Evolutionary conservation across 768 basidiomycete species (phyloP).

Genomic region (Podaxis pistillaris): DNA sequence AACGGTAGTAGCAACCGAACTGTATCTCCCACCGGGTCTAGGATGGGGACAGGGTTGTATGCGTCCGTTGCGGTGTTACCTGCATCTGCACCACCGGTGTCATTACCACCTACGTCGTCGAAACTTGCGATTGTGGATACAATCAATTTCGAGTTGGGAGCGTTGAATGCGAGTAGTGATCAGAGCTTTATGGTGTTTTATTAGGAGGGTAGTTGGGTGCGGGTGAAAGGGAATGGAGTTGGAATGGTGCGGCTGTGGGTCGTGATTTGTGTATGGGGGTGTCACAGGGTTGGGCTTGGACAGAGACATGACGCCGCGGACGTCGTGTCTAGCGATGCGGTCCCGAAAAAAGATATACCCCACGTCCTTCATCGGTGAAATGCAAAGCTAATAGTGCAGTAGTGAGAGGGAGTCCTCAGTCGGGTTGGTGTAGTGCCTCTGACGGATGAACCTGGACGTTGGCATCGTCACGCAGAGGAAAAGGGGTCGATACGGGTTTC

Average conservation of each 20-base stretch:
- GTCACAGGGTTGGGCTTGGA: too few relatives aligned
- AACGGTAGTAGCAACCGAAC: not conserved
- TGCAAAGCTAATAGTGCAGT: too few relatives aligned
- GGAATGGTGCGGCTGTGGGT: not conserved
- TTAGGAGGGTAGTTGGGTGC: constrained; percentile 21
- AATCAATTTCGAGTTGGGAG: constrained; percentile 48
- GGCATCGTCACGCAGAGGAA: too few relatives aligned
- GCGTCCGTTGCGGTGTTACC: constrained; percentile 16
- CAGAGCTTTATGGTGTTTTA: constrained; percentile 51
- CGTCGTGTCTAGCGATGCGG: too few relatives aligned
- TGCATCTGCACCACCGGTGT: constrained; percentile 7
- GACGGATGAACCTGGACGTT: too few relatives aligned
- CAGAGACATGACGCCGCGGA: too few relatives aligned
- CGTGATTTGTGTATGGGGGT: too few relatives aligned
- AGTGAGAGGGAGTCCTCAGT: too few relatives aligned
- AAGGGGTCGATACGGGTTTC: too few relatives aligned
- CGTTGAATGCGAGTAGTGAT: constrained; percentile 39
- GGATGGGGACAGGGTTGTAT: constrained; percentile 28
- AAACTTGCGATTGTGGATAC: constrained; percentile 43
- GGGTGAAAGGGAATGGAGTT: not conserved
- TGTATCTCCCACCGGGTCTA: not conserved
- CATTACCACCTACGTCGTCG: constrained; percentile 29
- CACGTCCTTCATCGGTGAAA: too few relatives aligned
- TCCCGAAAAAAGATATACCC: too few relatives aligned
- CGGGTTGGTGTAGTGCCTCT: too few relatives aligned